Evolutionary conservation across 2,329 filamentous ascomycete genomes (phyloP).

Genomic region (Cylindrodendrum hubeiense): DNA sequence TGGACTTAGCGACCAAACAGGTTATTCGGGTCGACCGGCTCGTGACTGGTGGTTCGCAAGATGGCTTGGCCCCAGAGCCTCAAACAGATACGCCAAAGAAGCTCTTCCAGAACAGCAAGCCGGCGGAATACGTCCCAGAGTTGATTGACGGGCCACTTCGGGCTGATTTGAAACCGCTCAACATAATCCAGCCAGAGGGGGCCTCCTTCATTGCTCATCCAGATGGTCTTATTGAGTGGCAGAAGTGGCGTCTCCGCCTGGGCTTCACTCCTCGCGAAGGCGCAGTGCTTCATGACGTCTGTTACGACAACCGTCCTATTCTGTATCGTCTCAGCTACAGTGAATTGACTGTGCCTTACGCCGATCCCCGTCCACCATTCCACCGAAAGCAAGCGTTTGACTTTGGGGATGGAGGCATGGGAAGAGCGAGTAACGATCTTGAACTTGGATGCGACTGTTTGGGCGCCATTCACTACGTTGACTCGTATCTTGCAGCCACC

Average conservation of each 20-base stretch:
- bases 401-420: conserved; percentile 77
- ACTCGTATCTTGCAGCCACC: conserved; percentile 64
- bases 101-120: conserved; percentile 43
- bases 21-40: conserved; percentile 70
- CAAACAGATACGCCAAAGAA: conserved; percentile 55
- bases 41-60: conserved; percentile 60
- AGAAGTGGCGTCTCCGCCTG: conserved; percentile 79
- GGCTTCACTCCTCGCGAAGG: conserved; percentile 78
- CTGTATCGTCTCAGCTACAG: conserved; percentile 75
- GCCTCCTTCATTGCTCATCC: conserved; percentile 71
- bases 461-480: conserved; percentile 74
- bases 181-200: conserved; percentile 78
- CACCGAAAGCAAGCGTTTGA: conserved; percentile 80
- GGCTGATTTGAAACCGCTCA: conserved; percentile 74
- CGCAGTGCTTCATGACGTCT: conserved; percentile 77
- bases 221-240: conserved; percentile 65
- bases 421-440: conserved; percentile 75
- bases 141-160: conserved; percentile 61
- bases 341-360: conserved; percentile 79
- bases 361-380: conserved; percentile 73
- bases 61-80: conserved; percentile 55
- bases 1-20: conserved; percentile 67
- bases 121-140: conserved; percentile 62
- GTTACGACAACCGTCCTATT: conserved; percentile 73
- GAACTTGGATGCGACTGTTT: conserved; percentile 78